phyloP scores from a whole-genome alignment of 306 rosid species.

The Castanopsis chinensis region DNA sequence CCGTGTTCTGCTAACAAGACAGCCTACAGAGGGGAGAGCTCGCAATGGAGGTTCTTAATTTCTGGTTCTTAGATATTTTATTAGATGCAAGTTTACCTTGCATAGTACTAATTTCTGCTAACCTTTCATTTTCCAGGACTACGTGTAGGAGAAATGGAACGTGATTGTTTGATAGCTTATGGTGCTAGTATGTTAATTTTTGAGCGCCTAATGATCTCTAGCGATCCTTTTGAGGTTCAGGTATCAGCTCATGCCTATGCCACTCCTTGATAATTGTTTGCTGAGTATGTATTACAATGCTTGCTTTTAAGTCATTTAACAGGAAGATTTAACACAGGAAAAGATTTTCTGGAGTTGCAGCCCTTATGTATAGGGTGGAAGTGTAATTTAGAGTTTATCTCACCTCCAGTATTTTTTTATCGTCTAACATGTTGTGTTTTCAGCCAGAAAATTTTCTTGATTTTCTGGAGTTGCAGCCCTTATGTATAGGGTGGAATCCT shows the following conservation, averaged over 20 bases:
- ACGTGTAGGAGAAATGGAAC: constrained; percentile 98
- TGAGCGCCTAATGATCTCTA: constrained; percentile 90
- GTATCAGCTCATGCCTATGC: constrained; percentile 29
- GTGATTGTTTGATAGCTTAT: constrained; percentile 92
- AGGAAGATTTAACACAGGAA: too few relatives aligned
- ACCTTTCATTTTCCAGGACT: constrained; percentile 51
- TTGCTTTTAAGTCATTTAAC: neutral
- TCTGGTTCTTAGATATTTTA: constrained; percentile 11
- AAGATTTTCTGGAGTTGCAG: too few relatives aligned
- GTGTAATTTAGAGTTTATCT: too few relatives aligned
- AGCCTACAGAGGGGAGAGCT: constrained; percentile 95
- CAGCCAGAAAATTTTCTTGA: too few relatives aligned
- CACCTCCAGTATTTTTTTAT: too few relatives aligned
- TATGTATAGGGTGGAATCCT: too few relatives aligned
- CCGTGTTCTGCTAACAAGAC: constrained; percentile 69
- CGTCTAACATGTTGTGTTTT: too few relatives aligned
- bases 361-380: too few relatives aligned
- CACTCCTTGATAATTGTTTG: neutral
- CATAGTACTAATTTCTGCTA: neutral
- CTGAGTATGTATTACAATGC: neutral
- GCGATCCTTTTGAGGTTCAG: constrained; percentile 96
- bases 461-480: too few relatives aligned
- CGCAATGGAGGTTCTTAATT: constrained; percentile 75
- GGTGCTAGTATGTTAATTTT: constrained; percentile 93
- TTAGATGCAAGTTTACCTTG: neutral